These are phyloP conservation scores for Lipomyces orientalis DNA, from an alignment of 805 yeast species.

Conservation along the genomic window DNA sequence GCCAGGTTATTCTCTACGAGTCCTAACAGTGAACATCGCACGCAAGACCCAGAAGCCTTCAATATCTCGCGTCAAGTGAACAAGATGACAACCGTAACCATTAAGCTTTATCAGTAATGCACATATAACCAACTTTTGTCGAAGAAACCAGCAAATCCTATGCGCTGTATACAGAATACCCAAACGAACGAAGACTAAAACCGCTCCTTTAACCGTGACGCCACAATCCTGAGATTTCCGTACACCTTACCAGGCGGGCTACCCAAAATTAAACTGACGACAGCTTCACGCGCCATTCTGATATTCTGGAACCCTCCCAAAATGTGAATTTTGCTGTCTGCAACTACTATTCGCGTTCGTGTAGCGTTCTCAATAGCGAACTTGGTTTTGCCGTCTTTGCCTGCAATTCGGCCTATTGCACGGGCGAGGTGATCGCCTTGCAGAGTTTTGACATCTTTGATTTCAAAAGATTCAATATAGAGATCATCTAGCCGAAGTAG, in stretches of 20 bases:
- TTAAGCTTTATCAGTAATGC: not conserved
- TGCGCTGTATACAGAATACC: not conserved
- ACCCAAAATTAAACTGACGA: constrained; percentile 92
- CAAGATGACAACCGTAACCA: not conserved
- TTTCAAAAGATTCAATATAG: constrained; percentile 94
- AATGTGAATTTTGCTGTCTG: constrained; percentile 95
- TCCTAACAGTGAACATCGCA: not conserved
- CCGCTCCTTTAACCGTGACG: constrained; percentile 96
- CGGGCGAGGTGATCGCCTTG: constrained; percentile 96
- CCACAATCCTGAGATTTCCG: constrained; percentile 95
- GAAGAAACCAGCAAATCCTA: not conserved
- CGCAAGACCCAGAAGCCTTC: not conserved
- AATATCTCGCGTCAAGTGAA: not conserved
- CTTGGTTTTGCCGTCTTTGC: constrained; percentile 98
- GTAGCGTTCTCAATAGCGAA: constrained; percentile 99
- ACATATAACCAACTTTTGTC: not conserved
- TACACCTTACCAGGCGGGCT: constrained; percentile 98
- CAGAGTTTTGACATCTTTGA: constrained; percentile 94
- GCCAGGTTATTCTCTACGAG: not conserved
- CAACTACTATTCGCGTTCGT: constrained; percentile 95
- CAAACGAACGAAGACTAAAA: constrained; percentile 52
- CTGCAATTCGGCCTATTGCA: constrained; percentile 99
- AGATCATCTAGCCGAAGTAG: constrained; percentile 91
- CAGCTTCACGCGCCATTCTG: constrained; percentile 98
- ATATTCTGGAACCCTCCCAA: constrained; percentile 97